Base-by-base conservation (phyloP, 1,139 yeast genomes). In the Geotrichum carabidarum region DNA sequence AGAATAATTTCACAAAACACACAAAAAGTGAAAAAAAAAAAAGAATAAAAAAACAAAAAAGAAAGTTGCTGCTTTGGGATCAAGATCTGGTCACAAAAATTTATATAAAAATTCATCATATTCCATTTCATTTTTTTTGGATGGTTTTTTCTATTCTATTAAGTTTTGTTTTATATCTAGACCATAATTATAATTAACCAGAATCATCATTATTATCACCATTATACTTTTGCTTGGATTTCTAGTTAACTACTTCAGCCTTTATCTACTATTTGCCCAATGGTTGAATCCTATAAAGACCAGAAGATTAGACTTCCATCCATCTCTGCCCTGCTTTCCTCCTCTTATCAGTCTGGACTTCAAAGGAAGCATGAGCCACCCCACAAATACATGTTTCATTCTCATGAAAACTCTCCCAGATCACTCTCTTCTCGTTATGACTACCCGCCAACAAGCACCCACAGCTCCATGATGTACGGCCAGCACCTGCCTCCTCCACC, bases 311-410 rank as follows among this genome's bases (percentile, higher is more conserved):
- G 35, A 15, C 48, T 52, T 7, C 55, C 55, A 31, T 52, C 55
- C 4, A 52, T 52, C 44, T 47, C 41, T n/a, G 18, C 55, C 11
- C 51, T 52, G 3, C 46, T 52, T 12, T 40, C 50, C 32, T 36
- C 44, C 4, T 22, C 27, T 22, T 22, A 22, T 22, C 27, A 22
- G 27, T 22, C 27, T 22, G 27, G 5, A 30, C 48, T 34, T 34
- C 37, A 34, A 12, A 34, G 14, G 37, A 34, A 4, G 14, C 3
- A 34, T n/a, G 4, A 34, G 6, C 37, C 31, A 22, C 46, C 17
- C 36, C 44, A 9, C 14, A n/a, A 9, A 8, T 17, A 38, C 12
- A 9, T 27, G 17, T n/a, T 9, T 9, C 14, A 30, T 3, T 4
- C 44, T 27, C 36, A 27, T 8, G 44, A 37, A 4, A 32, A 8